Evolutionary conservation across 129 eudicot genomes (phyloP).

Genomic region (Gnaphalium uliginosum): DNA sequence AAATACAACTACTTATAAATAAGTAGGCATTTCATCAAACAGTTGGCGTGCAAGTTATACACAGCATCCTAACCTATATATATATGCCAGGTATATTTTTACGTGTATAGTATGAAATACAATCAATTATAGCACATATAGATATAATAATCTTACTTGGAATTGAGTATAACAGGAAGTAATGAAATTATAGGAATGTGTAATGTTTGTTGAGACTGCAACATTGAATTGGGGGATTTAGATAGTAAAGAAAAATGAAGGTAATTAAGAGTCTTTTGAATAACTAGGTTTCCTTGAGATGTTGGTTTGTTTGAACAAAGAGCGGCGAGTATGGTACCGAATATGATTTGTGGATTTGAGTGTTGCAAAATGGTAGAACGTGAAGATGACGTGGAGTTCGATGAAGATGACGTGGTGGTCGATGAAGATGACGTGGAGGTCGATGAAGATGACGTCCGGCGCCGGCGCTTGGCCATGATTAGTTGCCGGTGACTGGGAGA

Average conservation of each 20-base stretch:
- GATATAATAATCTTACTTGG: slow-evolving; percentile 35
- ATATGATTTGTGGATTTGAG: slow-evolving; percentile 29
- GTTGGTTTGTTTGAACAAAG: slow-evolving; percentile 34
- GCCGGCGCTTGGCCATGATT: slow-evolving; percentile 36
- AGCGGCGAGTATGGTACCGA: slow-evolving; percentile 54
- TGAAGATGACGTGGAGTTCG: slow-evolving; percentile 5
- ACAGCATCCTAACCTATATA: not conserved
- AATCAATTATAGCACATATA: not conserved
- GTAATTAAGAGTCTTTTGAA: slow-evolving; percentile 39
- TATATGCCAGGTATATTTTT: not conserved
- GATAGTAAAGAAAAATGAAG: slow-evolving; percentile 44
- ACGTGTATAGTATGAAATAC: not conserved
- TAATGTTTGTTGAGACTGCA: slow-evolving; percentile 25
- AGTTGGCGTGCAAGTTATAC: not conserved
- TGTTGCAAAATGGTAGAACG: not conserved
- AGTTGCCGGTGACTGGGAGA: not conserved
- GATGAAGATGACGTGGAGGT: slow-evolving; percentile 11
- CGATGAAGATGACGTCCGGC: slow-evolving; percentile 21
- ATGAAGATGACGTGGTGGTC: slow-evolving; percentile 12
- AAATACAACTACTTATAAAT: not conserved
- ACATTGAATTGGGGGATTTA: slow-evolving; percentile 24
- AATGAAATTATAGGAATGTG: slow-evolving; percentile 42
- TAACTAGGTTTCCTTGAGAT: slow-evolving; percentile 17
- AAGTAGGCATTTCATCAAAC: slow-evolving; percentile 10
- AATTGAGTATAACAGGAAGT: slow-evolving; percentile 51